Conservation (phyloP, 2,329 filamentous ascomycete genomes). For the Colletotrichum caudatum region DNA sequence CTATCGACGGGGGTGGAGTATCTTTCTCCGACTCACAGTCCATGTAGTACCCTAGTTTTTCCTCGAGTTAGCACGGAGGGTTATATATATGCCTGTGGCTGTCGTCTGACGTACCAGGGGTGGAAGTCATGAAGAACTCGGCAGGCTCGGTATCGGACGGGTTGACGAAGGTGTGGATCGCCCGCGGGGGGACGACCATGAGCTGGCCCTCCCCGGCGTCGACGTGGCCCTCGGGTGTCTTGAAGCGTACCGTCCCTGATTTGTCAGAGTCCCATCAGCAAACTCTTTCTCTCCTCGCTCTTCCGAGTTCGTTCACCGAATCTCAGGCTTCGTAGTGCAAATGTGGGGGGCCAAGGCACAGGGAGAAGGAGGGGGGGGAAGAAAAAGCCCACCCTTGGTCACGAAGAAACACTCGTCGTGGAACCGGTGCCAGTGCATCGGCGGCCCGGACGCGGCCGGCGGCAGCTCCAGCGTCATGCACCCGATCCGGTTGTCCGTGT, state of each 20-base stretch:
- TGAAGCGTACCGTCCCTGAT: constrained; percentile 49
- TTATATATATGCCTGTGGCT: not conserved
- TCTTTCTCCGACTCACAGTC: constrained; percentile 48
- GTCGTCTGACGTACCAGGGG: constrained; percentile 46
- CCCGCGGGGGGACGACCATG: constrained; percentile 52
- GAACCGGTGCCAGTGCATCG: constrained; percentile 55
- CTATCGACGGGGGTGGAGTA: not conserved
- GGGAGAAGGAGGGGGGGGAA: not conserved
- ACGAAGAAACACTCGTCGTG: constrained; percentile 54
- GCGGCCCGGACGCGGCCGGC: constrained; percentile 49
- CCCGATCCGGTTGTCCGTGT: constrained; percentile 51
- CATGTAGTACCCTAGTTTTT: constrained; percentile 50
- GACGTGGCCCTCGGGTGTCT: constrained; percentile 49
- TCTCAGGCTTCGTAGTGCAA: no score
- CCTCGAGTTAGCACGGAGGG: constrained; percentile 12
- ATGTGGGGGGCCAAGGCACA: no score
- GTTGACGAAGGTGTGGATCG: constrained; percentile 53
- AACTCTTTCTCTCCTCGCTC: not conserved
- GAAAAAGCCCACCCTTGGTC: constrained; percentile 46
- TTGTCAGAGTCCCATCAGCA: not conserved
- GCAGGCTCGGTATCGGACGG: constrained; percentile 49
- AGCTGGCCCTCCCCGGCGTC: constrained; percentile 49
- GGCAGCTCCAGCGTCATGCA: constrained; percentile 50
- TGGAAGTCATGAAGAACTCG: constrained; percentile 54
- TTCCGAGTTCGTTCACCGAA: not conserved